Conservation (phyloP, 495 filamentous ascomycete species). For the Aspergillus steynii region DNA sequence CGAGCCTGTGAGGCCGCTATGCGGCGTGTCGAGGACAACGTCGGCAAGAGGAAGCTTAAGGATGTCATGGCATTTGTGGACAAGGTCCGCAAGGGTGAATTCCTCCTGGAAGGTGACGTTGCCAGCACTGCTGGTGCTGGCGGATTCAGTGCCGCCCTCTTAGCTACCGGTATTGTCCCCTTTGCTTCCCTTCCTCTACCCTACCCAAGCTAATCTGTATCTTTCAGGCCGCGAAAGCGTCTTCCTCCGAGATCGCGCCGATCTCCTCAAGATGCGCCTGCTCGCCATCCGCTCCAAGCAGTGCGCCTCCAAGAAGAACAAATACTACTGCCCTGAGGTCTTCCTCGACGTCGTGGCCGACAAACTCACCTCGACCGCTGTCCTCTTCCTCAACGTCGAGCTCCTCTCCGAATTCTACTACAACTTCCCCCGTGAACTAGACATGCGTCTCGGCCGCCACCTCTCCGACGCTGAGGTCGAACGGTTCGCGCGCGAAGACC, state of each 20-base stretch:
- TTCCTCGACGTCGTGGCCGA: constrained; percentile 96
- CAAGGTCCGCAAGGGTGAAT: constrained; percentile 77
- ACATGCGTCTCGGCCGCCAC: constrained; percentile 79
- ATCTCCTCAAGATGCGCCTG: constrained; percentile 87
- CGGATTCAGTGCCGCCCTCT: constrained; percentile 81
- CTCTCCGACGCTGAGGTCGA: constrained; percentile 80
- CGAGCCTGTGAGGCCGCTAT: constrained; percentile 76
- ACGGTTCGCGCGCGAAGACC: constrained; percentile 88
- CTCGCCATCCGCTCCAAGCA: constrained; percentile 83
- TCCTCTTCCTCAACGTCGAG: constrained; percentile 97
- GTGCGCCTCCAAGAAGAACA: constrained; percentile 77
- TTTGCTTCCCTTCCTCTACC: background rate
- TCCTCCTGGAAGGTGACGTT: constrained; percentile 79
- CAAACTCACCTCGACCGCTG: constrained; percentile 90
- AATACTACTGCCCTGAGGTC: constrained; percentile 95
- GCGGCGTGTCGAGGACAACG: constrained; percentile 67
- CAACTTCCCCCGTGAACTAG: constrained; percentile 91
- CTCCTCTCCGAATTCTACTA: constrained; percentile 96
- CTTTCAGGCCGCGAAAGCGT: constrained; percentile 77
- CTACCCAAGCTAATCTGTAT: constrained; percentile 20
- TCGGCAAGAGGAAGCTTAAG: constrained; percentile 78
- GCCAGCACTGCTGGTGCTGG: constrained; percentile 70
- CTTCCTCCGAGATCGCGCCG: constrained; percentile 88
- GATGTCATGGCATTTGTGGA: constrained; percentile 94
- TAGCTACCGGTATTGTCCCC: constrained; percentile 65